Percentiles rank a stretch among this genome's conserved stretches.
Conservation (phyloP, 164 flowering plant species). For the Vitis cinerea region DNA sequence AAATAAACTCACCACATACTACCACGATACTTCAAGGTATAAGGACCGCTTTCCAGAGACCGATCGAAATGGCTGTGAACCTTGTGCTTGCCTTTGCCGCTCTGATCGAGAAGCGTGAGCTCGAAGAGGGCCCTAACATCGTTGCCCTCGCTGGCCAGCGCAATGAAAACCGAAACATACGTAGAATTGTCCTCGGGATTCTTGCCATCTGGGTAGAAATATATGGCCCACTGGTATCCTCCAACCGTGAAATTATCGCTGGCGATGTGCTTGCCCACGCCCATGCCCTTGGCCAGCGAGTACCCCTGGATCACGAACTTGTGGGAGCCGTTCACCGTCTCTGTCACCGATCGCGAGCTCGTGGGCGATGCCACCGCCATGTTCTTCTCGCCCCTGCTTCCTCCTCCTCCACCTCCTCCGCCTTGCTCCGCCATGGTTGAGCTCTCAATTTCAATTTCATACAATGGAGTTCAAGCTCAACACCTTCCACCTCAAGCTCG, state of each 20-base stretch:
- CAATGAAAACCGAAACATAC: conserved; percentile 86
- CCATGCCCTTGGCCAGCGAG: conserved; percentile 88
- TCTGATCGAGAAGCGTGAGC: conserved; percentile 83
- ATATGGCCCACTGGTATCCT: conserved; percentile 83
- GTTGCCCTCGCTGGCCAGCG: conserved; percentile 90
- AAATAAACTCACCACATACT: conserved; percentile 69
- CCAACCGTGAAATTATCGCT: conserved; percentile 82
- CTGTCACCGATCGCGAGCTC: conserved; percentile 69
- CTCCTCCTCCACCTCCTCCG: too few relatives aligned
- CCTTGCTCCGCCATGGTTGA: too few relatives aligned
- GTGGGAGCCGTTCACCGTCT: conserved; percentile 77
- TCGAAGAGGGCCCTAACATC: conserved; percentile 74
- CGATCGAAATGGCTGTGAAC: conserved; percentile 93
- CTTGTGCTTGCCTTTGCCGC: conserved; percentile 83
- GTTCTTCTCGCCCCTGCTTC: too few relatives aligned
- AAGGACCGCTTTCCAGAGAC: conserved; percentile 86
- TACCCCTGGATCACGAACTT: conserved; percentile 77
- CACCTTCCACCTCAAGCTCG: too few relatives aligned
- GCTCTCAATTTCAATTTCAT: too few relatives aligned
- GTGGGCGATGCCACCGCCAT: conserved; percentile 37
- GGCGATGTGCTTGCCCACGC: conserved; percentile 83
- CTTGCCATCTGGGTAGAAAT: conserved; percentile 75
- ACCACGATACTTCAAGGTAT: conserved; percentile 83
- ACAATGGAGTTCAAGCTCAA: too few relatives aligned
- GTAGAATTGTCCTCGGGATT: conserved; percentile 84